phyloP scores from a whole-genome alignment of 768 basidiomycete genomes.

The Lactarius evosmus region DNA sequence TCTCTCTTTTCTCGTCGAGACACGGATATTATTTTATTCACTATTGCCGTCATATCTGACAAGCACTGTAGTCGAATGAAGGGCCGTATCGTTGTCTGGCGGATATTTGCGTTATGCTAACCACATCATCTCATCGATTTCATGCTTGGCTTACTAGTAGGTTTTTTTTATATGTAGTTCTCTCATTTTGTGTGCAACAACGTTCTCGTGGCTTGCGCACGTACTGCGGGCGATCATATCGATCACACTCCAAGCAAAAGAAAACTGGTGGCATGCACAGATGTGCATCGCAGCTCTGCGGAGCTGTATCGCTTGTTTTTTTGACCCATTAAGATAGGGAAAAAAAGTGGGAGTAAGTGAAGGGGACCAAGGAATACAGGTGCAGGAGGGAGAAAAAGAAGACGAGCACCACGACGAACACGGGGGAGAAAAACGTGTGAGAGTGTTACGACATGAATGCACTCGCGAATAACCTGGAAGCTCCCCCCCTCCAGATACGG shows the following conservation, averaged over 20 bases:
- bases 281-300: slow-evolving; percentile 16
- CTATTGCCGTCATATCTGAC: background rate
- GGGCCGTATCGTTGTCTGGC: background rate
- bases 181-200: background rate
- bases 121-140: background rate
- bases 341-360: too few relatives aligned
- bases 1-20: background rate
- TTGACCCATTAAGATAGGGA: slow-evolving; percentile 13
- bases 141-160: background rate
- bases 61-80: background rate
- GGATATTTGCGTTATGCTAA: background rate
- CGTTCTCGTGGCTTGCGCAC: background rate
- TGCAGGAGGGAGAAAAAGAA: background rate
- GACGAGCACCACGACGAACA: background rate
- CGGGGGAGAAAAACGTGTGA: background rate
- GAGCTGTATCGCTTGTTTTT: slow-evolving; percentile 19
- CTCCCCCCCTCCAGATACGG: background rate
- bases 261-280: background rate
- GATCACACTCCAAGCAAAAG: background rate
- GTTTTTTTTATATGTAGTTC: background rate
- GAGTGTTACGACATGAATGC: background rate
- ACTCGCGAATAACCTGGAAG: background rate
- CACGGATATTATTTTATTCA: background rate
- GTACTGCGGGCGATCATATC: background rate
- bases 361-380: background rate